phyloP scores from a whole-genome alignment of 306 rosid genomes.

The Begonia loranthoides region DNA sequence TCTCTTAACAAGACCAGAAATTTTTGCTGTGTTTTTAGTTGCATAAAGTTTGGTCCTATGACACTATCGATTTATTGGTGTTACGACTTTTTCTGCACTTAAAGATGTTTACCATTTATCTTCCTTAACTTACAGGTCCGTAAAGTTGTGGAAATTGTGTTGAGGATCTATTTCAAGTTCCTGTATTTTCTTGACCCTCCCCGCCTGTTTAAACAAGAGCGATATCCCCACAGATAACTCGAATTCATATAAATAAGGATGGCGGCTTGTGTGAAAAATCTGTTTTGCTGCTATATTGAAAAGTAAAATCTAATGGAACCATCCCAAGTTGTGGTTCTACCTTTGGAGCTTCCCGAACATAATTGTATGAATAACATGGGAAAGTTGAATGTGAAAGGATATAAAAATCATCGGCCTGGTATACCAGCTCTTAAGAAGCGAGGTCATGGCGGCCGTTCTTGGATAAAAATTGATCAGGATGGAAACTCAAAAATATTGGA shows the following conservation, averaged over 20 bases:
- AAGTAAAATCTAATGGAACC: slow-evolving; percentile 31
- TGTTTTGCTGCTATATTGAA: too few species aligned
- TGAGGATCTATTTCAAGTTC: background rate
- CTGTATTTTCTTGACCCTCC: background rate
- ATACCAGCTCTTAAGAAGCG: slow-evolving; percentile 62
- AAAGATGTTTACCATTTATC: background rate
- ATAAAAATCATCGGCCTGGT: slow-evolving; percentile 27
- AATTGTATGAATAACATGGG: slow-evolving; percentile 13
- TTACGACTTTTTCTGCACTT: too few species aligned
- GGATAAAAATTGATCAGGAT: slow-evolving; percentile 64
- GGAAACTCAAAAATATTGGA: slow-evolving; percentile 50
- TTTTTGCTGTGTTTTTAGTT: too few species aligned
- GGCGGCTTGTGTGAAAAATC: too few species aligned
- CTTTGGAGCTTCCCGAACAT: slow-evolving; percentile 22
- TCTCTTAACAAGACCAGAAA: too few species aligned
- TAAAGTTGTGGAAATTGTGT: background rate
- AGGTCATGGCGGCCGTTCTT: slow-evolving; percentile 90
- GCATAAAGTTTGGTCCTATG: too few species aligned
- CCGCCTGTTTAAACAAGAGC: background rate
- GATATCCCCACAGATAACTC: background rate
- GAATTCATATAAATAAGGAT: background rate
- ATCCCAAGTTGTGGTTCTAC: slow-evolving; percentile 16
- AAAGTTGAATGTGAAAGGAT: slow-evolving; percentile 17
- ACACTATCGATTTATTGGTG: too few species aligned
- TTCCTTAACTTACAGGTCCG: background rate